Conservation (phyloP, 352 stramenopile species). For the Pythium brassicae region DNA sequence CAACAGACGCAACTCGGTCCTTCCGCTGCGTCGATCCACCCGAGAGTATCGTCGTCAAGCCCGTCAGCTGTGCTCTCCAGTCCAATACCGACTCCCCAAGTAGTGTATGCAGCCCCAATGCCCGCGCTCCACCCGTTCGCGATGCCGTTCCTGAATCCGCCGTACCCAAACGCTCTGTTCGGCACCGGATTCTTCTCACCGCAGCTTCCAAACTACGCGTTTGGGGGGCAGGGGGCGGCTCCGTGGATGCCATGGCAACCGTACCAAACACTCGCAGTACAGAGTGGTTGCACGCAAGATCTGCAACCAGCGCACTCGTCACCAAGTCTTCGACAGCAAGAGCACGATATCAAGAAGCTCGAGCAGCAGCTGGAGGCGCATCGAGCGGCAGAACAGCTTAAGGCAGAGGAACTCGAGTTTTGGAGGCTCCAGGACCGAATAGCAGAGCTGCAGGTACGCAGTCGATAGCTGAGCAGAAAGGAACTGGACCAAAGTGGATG, state of each 20-base stretch:
- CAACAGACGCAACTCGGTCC: neutral
- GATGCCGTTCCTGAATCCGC: constrained; percentile 4
- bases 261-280: neutral
- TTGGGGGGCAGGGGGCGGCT: neutral
- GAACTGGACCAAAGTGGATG: too few species aligned
- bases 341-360: constrained; percentile 14
- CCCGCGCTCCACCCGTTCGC: neutral
- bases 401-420: constrained; percentile 12
- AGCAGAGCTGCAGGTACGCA: constrained; percentile 9
- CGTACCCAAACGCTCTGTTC: neutral
- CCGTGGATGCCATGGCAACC: constrained; percentile 2
- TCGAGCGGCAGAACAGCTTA: constrained; percentile 4
- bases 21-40: neutral
- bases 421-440: constrained; percentile 12
- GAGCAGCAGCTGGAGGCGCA: constrained; percentile 13
- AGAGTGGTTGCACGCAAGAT: too few species aligned
- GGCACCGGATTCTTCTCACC: neutral
- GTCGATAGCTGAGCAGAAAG: too few species aligned
- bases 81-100: neutral
- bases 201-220: neutral
- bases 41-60: neutral
- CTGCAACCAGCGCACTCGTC: neutral
- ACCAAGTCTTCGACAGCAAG: constrained; percentile 6
- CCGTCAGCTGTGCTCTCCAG: neutral
- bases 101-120: neutral